Percentiles rank a stretch among this genome's conserved stretches.
phyloP scores from a whole-genome alignment of 1,284 basidiomycete genomes.

The Ceratobasidium theobromae region DNA sequence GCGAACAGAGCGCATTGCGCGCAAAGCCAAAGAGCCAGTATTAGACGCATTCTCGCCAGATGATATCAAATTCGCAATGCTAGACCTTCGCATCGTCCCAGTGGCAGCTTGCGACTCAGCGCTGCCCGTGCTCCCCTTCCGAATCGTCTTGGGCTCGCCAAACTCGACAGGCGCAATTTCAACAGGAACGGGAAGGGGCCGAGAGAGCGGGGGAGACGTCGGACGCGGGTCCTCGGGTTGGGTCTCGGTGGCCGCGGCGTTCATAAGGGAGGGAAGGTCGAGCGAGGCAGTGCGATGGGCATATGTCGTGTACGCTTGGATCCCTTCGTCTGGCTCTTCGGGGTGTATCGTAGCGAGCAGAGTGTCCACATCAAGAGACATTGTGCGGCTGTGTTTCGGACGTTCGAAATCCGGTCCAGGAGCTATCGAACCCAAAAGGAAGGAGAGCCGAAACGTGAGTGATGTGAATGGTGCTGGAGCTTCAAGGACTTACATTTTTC shows the following conservation, averaged over 20 bases:
- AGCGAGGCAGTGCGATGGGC: conserved; percentile 54
- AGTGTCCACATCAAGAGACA: conserved; percentile 6
- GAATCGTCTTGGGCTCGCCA: conserved; percentile 22
- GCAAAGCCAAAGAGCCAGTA: conserved; percentile 65
- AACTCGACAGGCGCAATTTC: conserved; percentile 28
- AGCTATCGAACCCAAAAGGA: conserved; percentile 37
- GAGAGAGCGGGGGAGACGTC: conserved; percentile 18
- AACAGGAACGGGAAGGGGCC: conserved; percentile 23
- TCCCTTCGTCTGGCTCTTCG: conserved; percentile 50
- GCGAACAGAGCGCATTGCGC: conserved; percentile 71
- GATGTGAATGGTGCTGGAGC: neutral
- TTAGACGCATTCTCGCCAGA: conserved; percentile 18
- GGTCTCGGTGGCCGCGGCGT: conserved; percentile 35
- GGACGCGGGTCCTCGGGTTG: neutral
- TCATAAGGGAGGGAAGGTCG: conserved; percentile 58
- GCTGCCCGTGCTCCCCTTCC: conserved; percentile 34
- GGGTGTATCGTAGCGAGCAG: conserved; percentile 23
- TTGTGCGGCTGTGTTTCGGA: conserved; percentile 13
- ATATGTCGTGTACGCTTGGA: neutral
- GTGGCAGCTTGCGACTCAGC: conserved; percentile 31
- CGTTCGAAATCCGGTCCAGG: conserved; percentile 33
- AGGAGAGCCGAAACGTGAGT: conserved; percentile 17
- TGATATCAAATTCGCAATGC: conserved; percentile 2
- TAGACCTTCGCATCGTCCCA: conserved; percentile 35
- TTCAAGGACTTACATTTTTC: conserved; percentile 57